A percentile compares a stretch with the other conserved stretches of the same genome.
Conservation (phyloP, 2,329 filamentous ascomycete genomes). For the Exophiala bonariae region DNA sequence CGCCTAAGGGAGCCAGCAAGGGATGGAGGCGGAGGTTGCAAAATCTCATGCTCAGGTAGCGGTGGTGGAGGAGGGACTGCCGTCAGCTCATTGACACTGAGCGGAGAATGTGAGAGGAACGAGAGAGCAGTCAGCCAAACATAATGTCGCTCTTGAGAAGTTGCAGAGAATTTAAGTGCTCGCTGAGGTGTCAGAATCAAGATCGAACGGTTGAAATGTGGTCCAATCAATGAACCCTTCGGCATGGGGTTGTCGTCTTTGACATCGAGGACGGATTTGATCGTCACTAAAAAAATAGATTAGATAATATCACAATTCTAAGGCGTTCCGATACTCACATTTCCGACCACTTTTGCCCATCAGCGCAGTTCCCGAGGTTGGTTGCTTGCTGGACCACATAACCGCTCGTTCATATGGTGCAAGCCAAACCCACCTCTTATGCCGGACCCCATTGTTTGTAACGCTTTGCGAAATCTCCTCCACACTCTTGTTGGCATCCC, state of each 20-base stretch:
- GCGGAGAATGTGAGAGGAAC: conserved; percentile 87
- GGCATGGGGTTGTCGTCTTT: conserved; percentile 88
- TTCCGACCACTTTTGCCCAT: conserved; percentile 95
- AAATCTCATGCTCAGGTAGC: conserved; percentile 39
- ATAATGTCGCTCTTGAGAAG: conserved; percentile 81
- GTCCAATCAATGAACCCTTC: conserved; percentile 55
- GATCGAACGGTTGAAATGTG: conserved; percentile 86
- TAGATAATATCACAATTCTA: conserved; percentile 32
- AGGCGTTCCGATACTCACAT: conserved; percentile 60
- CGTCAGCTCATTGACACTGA: conserved; percentile 74
- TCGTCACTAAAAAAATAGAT: conserved; percentile 64
- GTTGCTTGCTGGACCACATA: conserved; percentile 98
- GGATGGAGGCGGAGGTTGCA: conserved; percentile 29
- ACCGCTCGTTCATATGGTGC: conserved; percentile 94
- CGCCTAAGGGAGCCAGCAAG: conserved; percentile 52
- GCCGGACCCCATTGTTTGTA: conserved; percentile 65
- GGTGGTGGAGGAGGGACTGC: conserved; percentile 55
- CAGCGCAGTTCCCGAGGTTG: conserved; percentile 79
- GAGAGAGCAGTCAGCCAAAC: conserved; percentile 93
- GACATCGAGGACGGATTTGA: conserved; percentile 95
- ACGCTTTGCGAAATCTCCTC: conserved; percentile 72
- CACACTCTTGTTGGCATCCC: conserved; percentile 56
- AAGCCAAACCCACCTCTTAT: conserved; percentile 98
- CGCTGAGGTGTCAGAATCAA: conserved; percentile 90
- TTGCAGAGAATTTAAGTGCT: conserved; percentile 91